A percentile compares a stretch with the other conserved stretches of the same genome.
Evolutionary conservation across 805 yeast genomes (phyloP).

Genomic region (Sungouiella blattae): DNA sequence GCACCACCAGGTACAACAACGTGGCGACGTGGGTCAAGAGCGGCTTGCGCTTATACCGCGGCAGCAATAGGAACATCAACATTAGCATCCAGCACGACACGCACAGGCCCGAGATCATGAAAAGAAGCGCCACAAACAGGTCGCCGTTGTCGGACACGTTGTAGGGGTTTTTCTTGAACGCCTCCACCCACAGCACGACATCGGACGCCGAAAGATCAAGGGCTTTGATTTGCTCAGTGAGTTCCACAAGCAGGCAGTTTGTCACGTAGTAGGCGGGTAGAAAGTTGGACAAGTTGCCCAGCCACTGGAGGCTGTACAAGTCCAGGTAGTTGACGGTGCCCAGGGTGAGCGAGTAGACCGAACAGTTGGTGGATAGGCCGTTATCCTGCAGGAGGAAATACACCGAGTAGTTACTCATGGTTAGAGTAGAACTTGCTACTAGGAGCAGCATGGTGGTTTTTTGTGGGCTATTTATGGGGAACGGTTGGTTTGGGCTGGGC

Average conservation of each 20-base stretch:
- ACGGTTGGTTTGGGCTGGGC: too few relatives aligned
- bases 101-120: conserved; percentile 52
- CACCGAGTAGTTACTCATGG: conserved; percentile 17
- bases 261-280: conserved; percentile 46
- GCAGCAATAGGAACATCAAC: conserved; percentile 51
- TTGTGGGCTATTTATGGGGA: too few relatives aligned
- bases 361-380: conserved; percentile 37
- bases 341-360: conserved; percentile 34
- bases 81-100: conserved; percentile 71
- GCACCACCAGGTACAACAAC: conserved; percentile 50
- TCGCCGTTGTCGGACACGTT: conserved; percentile 36
- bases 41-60: conserved; percentile 52
- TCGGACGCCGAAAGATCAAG: conserved; percentile 8
- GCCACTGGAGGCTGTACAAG: conserved; percentile 14
- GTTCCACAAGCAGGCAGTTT: conserved; percentile 34
- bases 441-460: neutral
- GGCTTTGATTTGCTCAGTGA: conserved; percentile 32
- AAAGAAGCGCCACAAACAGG: conserved; percentile 43
- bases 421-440: neutral
- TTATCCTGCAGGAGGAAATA: conserved; percentile 15
- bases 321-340: conserved; percentile 27
- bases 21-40: conserved; percentile 54
- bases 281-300: conserved; percentile 13
- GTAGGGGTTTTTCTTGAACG: conserved; percentile 18
- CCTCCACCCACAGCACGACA: conserved; percentile 11